Percentiles rank a stretch among this genome's conserved stretches.
phyloP scores from a whole-genome alignment of 805 yeast species.

The Kazachstania kunashirensis region DNA sequence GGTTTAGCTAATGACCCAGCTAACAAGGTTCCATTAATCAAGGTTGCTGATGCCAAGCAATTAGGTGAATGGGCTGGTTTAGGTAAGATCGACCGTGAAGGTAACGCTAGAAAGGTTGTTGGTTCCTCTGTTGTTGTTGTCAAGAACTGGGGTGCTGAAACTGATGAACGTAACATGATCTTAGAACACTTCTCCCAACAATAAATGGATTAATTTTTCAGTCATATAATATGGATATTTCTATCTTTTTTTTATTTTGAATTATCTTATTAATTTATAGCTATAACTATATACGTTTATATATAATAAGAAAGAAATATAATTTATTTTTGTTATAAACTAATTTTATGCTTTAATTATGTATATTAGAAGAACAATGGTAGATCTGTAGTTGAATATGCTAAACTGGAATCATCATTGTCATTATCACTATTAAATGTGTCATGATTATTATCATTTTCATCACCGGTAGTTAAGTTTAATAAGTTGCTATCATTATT shows the following conservation, averaged over 20 bases:
- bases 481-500: constrained; percentile 1
- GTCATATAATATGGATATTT: constrained; percentile 1
- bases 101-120: constrained; percentile 99
- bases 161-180: constrained; percentile 93
- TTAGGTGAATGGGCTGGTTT: constrained; percentile 99
- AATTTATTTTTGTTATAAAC: constrained; percentile 2
- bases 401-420: neutral
- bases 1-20: constrained; percentile 98
- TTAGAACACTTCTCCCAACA: constrained; percentile 92
- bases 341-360: neutral
- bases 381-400: constrained; percentile 7
- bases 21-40: constrained; percentile 92
- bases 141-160: constrained; percentile 99
- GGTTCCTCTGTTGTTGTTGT: constrained; percentile 99
- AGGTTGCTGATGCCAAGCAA: constrained; percentile 98
- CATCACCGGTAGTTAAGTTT: neutral
- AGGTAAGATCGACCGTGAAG: constrained; percentile 98
- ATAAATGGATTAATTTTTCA: constrained; percentile 33
- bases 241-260: neutral
- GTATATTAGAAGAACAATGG: constrained; percentile 17
- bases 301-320: constrained; percentile 5
- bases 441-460: neutral
- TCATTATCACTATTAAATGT: neutral
- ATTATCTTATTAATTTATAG: neutral
- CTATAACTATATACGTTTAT: constrained; percentile 3